Base-by-base conservation (phyloP, 2,329 filamentous ascomycete species). In the Colletotrichum viniferum region DNA sequence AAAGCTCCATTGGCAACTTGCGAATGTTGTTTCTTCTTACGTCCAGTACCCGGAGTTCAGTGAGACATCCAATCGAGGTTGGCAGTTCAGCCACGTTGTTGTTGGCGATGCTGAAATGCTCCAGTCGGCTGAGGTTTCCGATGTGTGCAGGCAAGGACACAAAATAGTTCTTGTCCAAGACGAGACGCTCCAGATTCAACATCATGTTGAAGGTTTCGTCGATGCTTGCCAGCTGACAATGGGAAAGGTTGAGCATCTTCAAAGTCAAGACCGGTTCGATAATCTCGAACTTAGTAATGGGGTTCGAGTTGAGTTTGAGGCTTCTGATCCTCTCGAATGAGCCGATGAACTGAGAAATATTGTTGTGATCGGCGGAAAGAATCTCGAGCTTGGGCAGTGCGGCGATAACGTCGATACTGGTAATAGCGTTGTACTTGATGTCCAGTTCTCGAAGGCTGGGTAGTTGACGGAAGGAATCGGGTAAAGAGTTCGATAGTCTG, bases 91-190 rank as follows among this genome's bases (percentile, higher is more conserved):
- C 94, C 5, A 99, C 89, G 0, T 94, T 94, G 82, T 99, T 99
- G 83, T 96, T 95, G 52, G 96, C 96, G 78, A 98, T 96, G 84
- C 96, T 98, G 81, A 99, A 94, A 83, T 98, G 93, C 81, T 98
- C 96, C 34, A 99, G 87, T 78, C 92, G 94, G 77, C 91, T 92
- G 60, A 99, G 87, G 77, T 94, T 94, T 18, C 96, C 96, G 75
- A 99, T 94, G 76, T 97, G 94, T 70, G 92, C 90, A 0, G 96
- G 97, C 28, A 99, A 87, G 1, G 95, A 96, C 1, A 97, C 96
- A 79, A 99, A 97, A 82, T 98, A 97, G 81, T 99, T 99, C 82
- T 95, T 96, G 85, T 98, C 96, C 69, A 99, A 88, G 21, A 96
- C 93, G 26, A 99, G 89, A 80, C 96, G 96, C 73, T 96, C 95